A percentile compares a stretch with the other conserved stretches of the same genome.
phyloP scores from a whole-genome alignment of 2,329 filamentous ascomycete species.

The Chalaropsis ovoidea region DNA sequence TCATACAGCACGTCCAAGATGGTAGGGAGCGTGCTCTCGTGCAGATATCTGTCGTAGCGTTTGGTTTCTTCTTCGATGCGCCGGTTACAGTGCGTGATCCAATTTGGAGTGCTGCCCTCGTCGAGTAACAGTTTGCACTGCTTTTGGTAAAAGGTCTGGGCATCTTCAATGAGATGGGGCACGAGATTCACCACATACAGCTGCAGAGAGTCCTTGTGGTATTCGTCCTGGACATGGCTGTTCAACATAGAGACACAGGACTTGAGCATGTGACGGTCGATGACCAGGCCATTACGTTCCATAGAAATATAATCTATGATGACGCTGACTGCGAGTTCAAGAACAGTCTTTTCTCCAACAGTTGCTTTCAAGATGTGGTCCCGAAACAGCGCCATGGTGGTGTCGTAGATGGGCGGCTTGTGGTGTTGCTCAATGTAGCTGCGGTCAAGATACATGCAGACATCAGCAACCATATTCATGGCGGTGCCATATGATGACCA shows the following conservation, averaged over 20 bases:
- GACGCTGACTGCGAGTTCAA: constrained; percentile 67
- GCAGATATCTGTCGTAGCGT: constrained; percentile 73
- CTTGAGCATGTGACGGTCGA: constrained; percentile 72
- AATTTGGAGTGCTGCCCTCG: constrained; percentile 69
- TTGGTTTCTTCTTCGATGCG: constrained; percentile 72
- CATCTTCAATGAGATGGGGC: constrained; percentile 60
- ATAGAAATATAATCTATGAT: constrained; percentile 85
- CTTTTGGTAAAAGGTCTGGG: constrained; percentile 59
- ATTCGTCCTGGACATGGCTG: constrained; percentile 69
- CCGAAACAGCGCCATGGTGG: constrained; percentile 78
- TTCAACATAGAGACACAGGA: constrained; percentile 85
- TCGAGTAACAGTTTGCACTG: constrained; percentile 68
- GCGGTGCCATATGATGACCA: constrained; percentile 87
- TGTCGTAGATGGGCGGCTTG: constrained; percentile 68
- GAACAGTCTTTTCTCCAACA: constrained; percentile 46
- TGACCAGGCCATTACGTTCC: constrained; percentile 81
- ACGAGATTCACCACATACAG: constrained; percentile 81
- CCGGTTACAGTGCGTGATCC: constrained; percentile 64
- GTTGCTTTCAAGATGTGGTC: constrained; percentile 66
- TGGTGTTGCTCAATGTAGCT: constrained; percentile 63
- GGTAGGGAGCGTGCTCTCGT: constrained; percentile 58
- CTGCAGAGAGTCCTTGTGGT: constrained; percentile 66
- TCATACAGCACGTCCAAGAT: constrained; percentile 69
- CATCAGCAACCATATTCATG: constrained; percentile 94
- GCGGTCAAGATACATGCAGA: constrained; percentile 95